Evolutionary conservation across 1,139 yeast species (phyloP), one percentile per base, ranked within the genome.

Genomic region (Kurtzmaniella quercitrusa): DNA sequence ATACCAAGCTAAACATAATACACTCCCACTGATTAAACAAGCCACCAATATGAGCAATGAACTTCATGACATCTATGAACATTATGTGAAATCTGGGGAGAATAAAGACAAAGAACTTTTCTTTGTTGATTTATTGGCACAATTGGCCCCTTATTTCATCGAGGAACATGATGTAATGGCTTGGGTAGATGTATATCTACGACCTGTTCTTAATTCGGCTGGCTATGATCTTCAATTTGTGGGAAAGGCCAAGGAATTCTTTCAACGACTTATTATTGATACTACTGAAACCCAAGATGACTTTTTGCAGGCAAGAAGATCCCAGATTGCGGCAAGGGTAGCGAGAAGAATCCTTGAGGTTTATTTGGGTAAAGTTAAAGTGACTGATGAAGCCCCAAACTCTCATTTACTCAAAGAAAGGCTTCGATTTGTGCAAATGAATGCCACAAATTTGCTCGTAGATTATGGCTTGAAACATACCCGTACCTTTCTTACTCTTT

Each of bases 151-250:
- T 45, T 72, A 56, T 43, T 74, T 73, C 9, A 65, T 65, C 42
- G 26, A 34, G 5, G 53, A 56, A 17, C 66, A 69, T 1, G 75
- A 75, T 38, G 59, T 78, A 9, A 53, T 56, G 33, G 56, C 68
- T 20, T 84, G 88, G 88, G 64, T 79, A 41, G 63, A 65, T 37
- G 66, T 75, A n/a, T 75, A 78, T 50, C 57, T 74, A 8, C 63
- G 64, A 18, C 78, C 82, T 0, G 83, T 86, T 0, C 63, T 82
- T 2, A 84, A 82, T 54, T 78, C 84, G 38, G 84, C 84, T 0
- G 84, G 86, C 2, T 68, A 52, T 43, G 74, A 71, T 46, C 46
- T 59, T 11, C 47, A 48, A 21, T 68, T 69, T 38, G 82, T 79
- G 0, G 60, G 60, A 7, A 65, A 68, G 33, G 53, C 82, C 5